These are phyloP conservation scores for Taiozyma sp. DNA, from an alignment of 1,139 yeast genomes.

Conservation along the genomic window DNA sequence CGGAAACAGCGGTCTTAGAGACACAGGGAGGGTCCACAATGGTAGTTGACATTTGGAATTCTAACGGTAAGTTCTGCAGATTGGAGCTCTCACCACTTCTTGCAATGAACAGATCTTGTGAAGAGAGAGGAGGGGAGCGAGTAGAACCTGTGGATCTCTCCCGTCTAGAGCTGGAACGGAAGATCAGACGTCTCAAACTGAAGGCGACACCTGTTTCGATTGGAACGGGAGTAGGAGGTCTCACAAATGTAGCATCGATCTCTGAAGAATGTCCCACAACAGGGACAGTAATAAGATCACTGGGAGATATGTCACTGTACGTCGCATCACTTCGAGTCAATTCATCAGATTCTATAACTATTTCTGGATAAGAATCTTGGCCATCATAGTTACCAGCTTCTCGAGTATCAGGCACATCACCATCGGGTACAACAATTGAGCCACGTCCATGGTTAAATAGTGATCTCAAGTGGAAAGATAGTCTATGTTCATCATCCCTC, in stretches of 20 bases:
- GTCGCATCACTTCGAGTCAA: not conserved
- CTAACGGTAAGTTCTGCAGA: not conserved
- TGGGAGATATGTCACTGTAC: not conserved
- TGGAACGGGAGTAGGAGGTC: not conserved
- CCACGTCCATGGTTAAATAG: not conserved
- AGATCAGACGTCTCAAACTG: not conserved
- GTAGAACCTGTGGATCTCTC: not conserved
- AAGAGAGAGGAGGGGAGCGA: not conserved
- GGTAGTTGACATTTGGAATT: not conserved
- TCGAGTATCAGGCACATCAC: not conserved
- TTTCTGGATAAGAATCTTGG: not conserved
- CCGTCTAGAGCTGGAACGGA: not conserved
- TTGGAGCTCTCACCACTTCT: not conserved
- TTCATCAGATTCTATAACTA: not conserved
- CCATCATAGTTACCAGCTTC: not conserved
- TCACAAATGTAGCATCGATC: not conserved
- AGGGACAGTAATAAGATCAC: not conserved
- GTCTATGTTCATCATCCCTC: not conserved
- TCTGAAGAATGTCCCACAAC: not conserved
- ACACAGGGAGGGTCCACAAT: not conserved
- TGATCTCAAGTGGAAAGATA: not conserved
- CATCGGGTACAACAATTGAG: not conserved
- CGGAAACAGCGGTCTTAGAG: not conserved
- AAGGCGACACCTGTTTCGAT: not conserved
- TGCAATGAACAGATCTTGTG: not conserved